Percentiles rank a stretch among this genome's conserved stretches.
phyloP scores from a whole-genome alignment of 805 yeast species.

The Starmerella etchellsii region DNA sequence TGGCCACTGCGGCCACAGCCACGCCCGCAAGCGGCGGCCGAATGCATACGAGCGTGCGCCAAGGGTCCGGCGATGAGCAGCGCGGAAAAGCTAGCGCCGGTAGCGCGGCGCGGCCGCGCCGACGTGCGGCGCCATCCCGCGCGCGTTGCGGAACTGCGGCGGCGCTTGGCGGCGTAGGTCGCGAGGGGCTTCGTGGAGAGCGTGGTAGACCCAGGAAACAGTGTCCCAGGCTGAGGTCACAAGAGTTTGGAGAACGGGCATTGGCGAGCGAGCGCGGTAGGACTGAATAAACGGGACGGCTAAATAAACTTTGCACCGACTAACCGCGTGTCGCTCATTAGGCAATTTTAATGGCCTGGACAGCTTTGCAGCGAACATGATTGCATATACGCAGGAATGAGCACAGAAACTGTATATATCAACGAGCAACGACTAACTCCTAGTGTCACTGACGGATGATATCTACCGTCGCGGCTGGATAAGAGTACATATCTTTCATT shows the following conservation, averaged over 20 bases:
- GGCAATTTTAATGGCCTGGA: no score
- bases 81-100: no score
- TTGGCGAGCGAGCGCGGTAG: background rate
- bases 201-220: constrained; percentile 8
- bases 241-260: constrained; percentile 5
- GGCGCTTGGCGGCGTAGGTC: constrained; percentile 4
- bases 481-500: no score
- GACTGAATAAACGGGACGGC: no score
- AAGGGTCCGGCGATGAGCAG: background rate
- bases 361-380: no score
- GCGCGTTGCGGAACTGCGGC: constrained; percentile 15
- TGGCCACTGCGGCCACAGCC: constrained; percentile 18
- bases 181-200: constrained; percentile 8
- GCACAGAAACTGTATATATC: no score
- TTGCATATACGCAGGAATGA: no score
- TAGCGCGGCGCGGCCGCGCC: constrained; percentile 8
- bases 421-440: no score
- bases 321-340: no score
- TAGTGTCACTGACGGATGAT: no score
- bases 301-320: no score
- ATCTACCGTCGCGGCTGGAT: no score
- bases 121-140: constrained; percentile 6
- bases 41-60: constrained; percentile 72
- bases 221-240: constrained; percentile 4
- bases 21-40: constrained; percentile 35